Evolutionary conservation across 2,329 filamentous ascomycete species (phyloP).

Genomic region (Cercospora janseana): DNA sequence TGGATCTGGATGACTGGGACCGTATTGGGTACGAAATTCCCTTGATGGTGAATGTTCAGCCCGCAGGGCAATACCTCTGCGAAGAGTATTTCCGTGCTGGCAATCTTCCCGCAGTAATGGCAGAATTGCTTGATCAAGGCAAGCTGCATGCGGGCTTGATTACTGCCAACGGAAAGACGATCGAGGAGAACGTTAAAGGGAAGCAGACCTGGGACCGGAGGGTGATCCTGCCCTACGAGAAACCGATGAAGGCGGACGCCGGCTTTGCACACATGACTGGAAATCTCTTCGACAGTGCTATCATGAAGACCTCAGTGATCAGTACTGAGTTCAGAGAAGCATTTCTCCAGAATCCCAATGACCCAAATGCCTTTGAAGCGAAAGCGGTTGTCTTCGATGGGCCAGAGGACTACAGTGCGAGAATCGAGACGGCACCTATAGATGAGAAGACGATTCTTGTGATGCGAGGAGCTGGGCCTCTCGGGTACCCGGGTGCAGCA

Average conservation of each 20-base stretch:
- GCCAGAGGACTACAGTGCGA: constrained; percentile 33
- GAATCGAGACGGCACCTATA: constrained; percentile 34
- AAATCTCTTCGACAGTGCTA: constrained; percentile 36
- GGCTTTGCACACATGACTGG: constrained; percentile 45
- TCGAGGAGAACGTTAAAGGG: constrained; percentile 46
- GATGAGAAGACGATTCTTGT: constrained; percentile 35
- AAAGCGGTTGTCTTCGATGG: constrained; percentile 35
- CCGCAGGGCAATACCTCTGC: constrained; percentile 53
- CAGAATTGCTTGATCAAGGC: constrained; percentile 51
- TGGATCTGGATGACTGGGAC: constrained; percentile 57
- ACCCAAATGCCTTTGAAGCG: constrained; percentile 34
- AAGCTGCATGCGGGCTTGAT: constrained; percentile 47
- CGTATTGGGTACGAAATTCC: constrained; percentile 51
- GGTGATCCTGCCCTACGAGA: constrained; percentile 47
- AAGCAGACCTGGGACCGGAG: constrained; percentile 52
- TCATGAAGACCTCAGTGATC: constrained; percentile 36
- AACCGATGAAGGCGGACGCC: constrained; percentile 51
- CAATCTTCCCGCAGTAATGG: constrained; percentile 54
- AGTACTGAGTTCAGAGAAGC: constrained; percentile 29
- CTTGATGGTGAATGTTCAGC: constrained; percentile 56
- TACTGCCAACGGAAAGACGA: constrained; percentile 50
- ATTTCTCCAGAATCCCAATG: constrained; percentile 30
- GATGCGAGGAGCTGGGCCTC: constrained; percentile 35
- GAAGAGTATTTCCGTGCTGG: constrained; percentile 57
- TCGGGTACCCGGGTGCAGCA: constrained; percentile 35